These are phyloP conservation scores for Daedaleopsis nitida DNA, from an alignment of 768 basidiomycete species.

Conservation along the genomic window DNA sequence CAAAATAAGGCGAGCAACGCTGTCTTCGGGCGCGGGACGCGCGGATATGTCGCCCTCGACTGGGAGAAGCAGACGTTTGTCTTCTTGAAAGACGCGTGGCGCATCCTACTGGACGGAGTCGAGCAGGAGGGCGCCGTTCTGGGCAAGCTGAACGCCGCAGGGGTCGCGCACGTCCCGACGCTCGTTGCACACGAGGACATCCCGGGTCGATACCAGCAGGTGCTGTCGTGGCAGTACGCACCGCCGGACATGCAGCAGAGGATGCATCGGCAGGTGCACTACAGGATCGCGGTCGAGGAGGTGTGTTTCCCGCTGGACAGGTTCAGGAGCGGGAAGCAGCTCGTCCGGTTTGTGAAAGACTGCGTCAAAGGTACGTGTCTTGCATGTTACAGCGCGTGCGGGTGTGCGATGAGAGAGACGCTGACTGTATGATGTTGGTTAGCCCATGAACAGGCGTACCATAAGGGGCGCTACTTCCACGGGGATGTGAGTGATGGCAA, in stretches of 20 bases:
- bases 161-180: neutral
- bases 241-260: neutral
- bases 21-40: conserved; percentile 3
- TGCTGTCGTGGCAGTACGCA: neutral
- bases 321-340: neutral
- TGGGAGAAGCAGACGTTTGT: too few relatives aligned
- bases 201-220: too few relatives aligned
- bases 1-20: too few relatives aligned
- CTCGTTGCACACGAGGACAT: neutral
- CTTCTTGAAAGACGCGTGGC: neutral
- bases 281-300: neutral
- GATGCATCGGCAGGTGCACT: neutral
- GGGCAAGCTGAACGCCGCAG: neutral
- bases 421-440: too few relatives aligned
- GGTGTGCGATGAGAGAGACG: neutral
- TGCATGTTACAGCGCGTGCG: neutral
- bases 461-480: neutral
- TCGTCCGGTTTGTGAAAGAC: neutral
- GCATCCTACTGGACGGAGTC: neutral
- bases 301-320: neutral
- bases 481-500: neutral
- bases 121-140: neutral
- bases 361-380: neutral
- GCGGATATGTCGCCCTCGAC: conserved; percentile 14
- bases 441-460: neutral